Evolutionary conservation across 441 rosid species (phyloP).

Genomic region (Gossypium trilobum): DNA sequence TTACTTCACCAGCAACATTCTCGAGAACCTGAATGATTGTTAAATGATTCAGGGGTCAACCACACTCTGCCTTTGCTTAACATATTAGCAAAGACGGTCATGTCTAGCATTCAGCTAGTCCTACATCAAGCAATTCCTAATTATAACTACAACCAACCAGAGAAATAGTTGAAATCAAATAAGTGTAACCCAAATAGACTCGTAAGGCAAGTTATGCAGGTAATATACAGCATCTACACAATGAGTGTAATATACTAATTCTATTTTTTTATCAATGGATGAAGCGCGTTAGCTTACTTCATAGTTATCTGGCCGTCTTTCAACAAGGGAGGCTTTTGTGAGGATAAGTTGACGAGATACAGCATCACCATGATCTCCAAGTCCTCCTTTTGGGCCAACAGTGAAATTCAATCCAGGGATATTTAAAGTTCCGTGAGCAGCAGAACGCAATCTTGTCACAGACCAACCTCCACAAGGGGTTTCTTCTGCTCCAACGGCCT

Average conservation of each 20-base stretch:
- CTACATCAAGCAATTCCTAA: not conserved
- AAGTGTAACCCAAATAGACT: not conserved
- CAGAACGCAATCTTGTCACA: conserved; percentile 86
- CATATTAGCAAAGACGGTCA: conserved; percentile 8
- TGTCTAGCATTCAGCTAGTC: conserved; percentile 9
- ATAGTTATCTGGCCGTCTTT: conserved; percentile 94
- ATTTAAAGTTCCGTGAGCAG: conserved; percentile 90
- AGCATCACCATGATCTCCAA: conserved; percentile 95
- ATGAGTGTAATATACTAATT: not conserved
- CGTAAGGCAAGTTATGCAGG: conserved; percentile 1
- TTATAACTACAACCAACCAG: not conserved
- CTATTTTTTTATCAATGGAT: conserved; percentile 17
- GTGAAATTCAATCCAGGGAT: conserved; percentile 69
- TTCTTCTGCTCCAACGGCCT: conserved; percentile 89
- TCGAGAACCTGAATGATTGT: not conserved
- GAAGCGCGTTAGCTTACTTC: conserved; percentile 69
- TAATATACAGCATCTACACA: conserved; percentile 6
- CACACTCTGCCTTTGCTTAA: conserved; percentile 5
- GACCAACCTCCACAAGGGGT: conserved; percentile 93
- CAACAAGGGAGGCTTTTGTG: conserved; percentile 83
- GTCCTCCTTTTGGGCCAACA: conserved; percentile 92
- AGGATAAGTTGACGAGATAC: conserved; percentile 81
- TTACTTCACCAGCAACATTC: not conserved
- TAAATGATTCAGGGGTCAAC: not conserved
- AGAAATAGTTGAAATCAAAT: not conserved